A percentile compares a stretch with the other conserved stretches of the same genome.
Evolutionary conservation across 768 basidiomycete species (phyloP).

Genomic region (Boletus pseudopeckii): DNA sequence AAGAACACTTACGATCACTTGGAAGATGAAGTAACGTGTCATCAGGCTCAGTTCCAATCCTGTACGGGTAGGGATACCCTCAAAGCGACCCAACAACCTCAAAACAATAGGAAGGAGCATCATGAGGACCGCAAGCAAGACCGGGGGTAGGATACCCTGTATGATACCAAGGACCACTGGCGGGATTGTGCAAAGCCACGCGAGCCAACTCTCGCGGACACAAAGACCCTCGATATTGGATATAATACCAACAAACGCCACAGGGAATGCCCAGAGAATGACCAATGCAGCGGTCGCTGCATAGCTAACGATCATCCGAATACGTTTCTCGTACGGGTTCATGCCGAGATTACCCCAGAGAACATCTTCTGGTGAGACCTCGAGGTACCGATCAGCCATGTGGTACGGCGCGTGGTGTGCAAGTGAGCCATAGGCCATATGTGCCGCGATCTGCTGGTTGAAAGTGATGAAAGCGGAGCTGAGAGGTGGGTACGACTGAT

Average conservation of each 20-base stretch:
- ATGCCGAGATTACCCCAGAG: slow-evolving; percentile 88
- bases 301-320: slow-evolving; percentile 66
- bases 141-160: slow-evolving; percentile 83
- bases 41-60: slow-evolving; percentile 88
- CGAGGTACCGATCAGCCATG: slow-evolving; percentile 74
- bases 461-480: slow-evolving; percentile 87
- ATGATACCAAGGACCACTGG: slow-evolving; percentile 72
- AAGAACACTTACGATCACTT: slow-evolving; percentile 68
- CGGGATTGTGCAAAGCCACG: slow-evolving; percentile 80
- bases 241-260: slow-evolving; percentile 80
- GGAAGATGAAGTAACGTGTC: slow-evolving; percentile 90
- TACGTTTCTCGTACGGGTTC: slow-evolving; percentile 83
- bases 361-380: slow-evolving; percentile 84
- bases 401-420: slow-evolving; percentile 79
- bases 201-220: slow-evolving; percentile 61
- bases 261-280: slow-evolving; percentile 85
- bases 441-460: slow-evolving; percentile 89
- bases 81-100: slow-evolving; percentile 74
- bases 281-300: slow-evolving; percentile 76
- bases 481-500: slow-evolving; percentile 50
- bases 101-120: slow-evolving; percentile 84
- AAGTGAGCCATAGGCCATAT: slow-evolving; percentile 75
- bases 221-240: slow-evolving; percentile 79
- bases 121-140: slow-evolving; percentile 86
- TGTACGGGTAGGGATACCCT: slow-evolving; percentile 85